These are phyloP conservation scores for Pseudogymnoascus sp. DNA, from an alignment of 2,329 filamentous ascomycete species.

Conservation along the genomic window DNA sequence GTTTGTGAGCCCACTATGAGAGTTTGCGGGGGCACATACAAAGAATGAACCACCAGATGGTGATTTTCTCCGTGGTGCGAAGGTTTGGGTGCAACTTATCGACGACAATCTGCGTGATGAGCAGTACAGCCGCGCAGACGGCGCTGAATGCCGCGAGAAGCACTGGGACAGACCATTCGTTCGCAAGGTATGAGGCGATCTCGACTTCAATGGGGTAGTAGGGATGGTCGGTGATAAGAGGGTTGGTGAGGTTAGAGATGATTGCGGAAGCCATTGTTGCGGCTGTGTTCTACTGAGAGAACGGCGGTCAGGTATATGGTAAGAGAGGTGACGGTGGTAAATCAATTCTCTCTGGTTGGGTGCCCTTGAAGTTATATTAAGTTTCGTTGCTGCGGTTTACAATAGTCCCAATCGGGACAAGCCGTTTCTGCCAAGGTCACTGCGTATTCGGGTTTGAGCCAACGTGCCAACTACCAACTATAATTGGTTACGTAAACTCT, in stretches of 20 bases:
- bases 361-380: constrained; percentile 1
- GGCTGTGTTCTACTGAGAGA: constrained; percentile 5
- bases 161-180: constrained; percentile 49
- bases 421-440: not conserved
- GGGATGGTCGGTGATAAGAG: constrained; percentile 41
- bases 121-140: constrained; percentile 49
- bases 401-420: constrained; percentile 3
- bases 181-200: constrained; percentile 57
- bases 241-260: constrained; percentile 16
- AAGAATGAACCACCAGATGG: constrained; percentile 68
- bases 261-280: constrained; percentile 9
- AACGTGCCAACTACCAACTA: not conserved
- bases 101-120: constrained; percentile 44
- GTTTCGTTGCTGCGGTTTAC: constrained; percentile 2
- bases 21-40: constrained; percentile 42
- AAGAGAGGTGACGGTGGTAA: not conserved
- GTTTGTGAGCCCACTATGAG: not conserved
- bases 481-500: not conserved
- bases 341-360: not conserved
- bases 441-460: not conserved
- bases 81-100: constrained; percentile 46
- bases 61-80: constrained; percentile 44
- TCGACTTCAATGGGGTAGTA: constrained; percentile 61
- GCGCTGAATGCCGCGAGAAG: constrained; percentile 53
- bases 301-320: not conserved